Evolutionary conservation across 1,284 basidiomycete species (phyloP).

Genomic region (Vanrija sp.): DNA sequence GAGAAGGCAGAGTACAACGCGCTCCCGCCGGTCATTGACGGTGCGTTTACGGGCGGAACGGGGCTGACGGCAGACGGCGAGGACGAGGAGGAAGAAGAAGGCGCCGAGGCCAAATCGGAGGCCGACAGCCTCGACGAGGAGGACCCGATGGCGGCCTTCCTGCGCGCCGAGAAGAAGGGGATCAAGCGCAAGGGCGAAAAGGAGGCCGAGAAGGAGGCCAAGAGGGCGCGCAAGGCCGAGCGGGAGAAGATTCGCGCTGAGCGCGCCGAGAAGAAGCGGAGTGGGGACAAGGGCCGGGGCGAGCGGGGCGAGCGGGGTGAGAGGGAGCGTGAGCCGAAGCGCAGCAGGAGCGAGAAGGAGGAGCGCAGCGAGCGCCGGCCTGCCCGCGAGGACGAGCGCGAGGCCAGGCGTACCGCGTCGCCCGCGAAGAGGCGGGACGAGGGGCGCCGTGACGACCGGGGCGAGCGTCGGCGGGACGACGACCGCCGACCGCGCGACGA

Average conservation of each 20-base stretch:
- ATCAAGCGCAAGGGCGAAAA: conserved; percentile 70
- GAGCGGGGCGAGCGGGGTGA: neutral
- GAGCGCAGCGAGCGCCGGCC: neutral
- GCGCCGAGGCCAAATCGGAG: conserved; percentile 58
- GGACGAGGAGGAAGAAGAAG: conserved; percentile 29
- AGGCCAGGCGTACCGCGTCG: neutral
- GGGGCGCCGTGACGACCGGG: neutral
- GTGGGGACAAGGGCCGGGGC: conserved; percentile 8
- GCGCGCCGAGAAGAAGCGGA: conserved; percentile 20
- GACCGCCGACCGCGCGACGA: neutral
- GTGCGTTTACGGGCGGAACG: conserved; percentile 50
- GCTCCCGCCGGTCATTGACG: conserved; percentile 64
- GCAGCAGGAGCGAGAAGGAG: neutral
- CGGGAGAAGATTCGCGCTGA: conserved; percentile 21
- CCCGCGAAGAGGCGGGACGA: neutral
- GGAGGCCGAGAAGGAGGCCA: conserved; percentile 51
- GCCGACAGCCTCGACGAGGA: conserved; percentile 80
- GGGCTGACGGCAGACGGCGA: conserved; percentile 17
- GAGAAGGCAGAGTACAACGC: conserved; percentile 83
- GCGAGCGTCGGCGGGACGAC: neutral
- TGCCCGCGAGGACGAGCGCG: neutral
- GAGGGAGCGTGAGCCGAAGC: conserved; percentile 6
- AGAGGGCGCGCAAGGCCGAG: conserved; percentile 45
- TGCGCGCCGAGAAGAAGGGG: conserved; percentile 53
- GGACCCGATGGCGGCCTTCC: conserved; percentile 94